phyloP scores from a whole-genome alignment of 805 yeast genomes.

The Lachancea sp. region DNA sequence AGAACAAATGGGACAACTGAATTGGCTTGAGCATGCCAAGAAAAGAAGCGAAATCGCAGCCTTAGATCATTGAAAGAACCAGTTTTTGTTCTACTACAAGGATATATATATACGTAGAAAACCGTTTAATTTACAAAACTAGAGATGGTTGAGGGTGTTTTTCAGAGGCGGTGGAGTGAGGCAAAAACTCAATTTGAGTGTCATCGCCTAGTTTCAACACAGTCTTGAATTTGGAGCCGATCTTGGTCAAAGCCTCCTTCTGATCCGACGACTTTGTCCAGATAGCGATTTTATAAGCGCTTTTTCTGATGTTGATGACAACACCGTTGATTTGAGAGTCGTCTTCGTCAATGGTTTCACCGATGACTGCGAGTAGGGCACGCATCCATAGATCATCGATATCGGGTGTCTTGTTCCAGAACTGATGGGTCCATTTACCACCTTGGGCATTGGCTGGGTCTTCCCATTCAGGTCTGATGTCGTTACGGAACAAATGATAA shows the following conservation, averaged over 20 bases:
- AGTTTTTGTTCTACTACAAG: background rate
- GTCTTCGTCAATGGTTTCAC: conserved; percentile 85
- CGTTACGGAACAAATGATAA: conserved; percentile 90
- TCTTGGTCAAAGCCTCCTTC: conserved; percentile 54
- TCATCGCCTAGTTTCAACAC: conserved; percentile 68
- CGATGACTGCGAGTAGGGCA: conserved; percentile 81
- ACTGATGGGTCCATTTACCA: conserved; percentile 88
- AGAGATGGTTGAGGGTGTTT: conserved; percentile 32
- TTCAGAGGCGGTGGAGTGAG: conserved; percentile 30
- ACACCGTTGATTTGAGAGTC: conserved; percentile 89
- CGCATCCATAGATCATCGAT: conserved; percentile 91
- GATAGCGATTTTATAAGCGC: conserved; percentile 75
- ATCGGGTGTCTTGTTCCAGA: conserved; percentile 53
- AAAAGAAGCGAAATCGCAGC: background rate
- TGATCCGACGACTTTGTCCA: conserved; percentile 81
- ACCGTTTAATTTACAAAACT: conserved; percentile 26
- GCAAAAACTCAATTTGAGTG: conserved; percentile 69
- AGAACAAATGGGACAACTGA: conserved; percentile 8
- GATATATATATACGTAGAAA: conserved; percentile 4
- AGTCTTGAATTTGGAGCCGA: conserved; percentile 83
- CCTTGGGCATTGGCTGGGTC: conserved; percentile 81
- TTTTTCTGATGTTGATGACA: conserved; percentile 81
- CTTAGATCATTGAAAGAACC: background rate
- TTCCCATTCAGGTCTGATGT: conserved; percentile 98
- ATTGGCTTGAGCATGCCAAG: background rate